Percentiles rank a stretch among this genome's conserved stretches.
phyloP scores from a whole-genome alignment of 139 green algal genomes.

The Limnomonas spitsbergensis region DNA sequence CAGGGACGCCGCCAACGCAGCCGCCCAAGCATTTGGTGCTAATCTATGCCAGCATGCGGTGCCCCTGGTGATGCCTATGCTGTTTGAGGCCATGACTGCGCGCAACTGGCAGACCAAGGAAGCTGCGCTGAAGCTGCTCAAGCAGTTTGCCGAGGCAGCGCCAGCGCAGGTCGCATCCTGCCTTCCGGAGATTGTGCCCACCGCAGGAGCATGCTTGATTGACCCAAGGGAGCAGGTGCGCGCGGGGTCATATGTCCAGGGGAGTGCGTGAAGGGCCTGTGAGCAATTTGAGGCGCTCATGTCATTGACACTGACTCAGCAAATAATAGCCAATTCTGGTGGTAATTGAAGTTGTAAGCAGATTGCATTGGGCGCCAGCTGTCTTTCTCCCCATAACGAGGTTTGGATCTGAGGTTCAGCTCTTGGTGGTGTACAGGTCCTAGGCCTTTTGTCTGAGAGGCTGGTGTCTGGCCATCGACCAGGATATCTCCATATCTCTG shows the following conservation, averaged over 20 bases:
- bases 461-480: no score
- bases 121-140: conserved; percentile 41
- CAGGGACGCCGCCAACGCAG: conserved; percentile 42
- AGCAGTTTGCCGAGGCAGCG: conserved; percentile 20
- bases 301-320: no score
- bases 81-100: conserved; percentile 61
- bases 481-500: no score
- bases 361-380: no score
- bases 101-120: conserved; percentile 58
- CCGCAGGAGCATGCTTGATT: conserved; percentile 40
- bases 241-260: no score
- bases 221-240: conserved; percentile 44
- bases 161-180: conserved; percentile 36
- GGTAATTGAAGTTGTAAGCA: no score
- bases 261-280: not conserved
- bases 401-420: no score
- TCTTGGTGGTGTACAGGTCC: no score
- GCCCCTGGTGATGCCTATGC: conserved; percentile 34
- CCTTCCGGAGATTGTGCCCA: conserved; percentile 74
- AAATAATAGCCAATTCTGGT: no score
- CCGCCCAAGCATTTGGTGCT: conserved; percentile 27
- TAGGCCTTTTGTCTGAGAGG: no score
- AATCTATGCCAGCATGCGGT: conserved; percentile 27
- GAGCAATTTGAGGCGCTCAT: no score
- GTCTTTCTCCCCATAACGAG: no score